phyloP scores from a whole-genome alignment of 805 yeast species.

The Huiozyma naganishii region DNA sequence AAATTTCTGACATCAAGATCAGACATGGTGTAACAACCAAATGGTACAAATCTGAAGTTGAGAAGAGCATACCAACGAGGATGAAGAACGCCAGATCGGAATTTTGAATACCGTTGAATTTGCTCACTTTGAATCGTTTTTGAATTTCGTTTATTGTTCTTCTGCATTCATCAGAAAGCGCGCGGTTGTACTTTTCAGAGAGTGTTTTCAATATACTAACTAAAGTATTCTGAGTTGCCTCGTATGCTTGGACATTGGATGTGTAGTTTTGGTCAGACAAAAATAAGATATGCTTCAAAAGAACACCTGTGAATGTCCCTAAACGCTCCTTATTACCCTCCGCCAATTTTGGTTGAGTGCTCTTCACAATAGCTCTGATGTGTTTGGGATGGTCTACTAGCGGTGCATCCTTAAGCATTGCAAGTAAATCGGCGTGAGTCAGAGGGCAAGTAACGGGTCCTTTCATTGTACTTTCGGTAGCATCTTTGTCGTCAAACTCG shows the following conservation, averaged over 20 bases:
- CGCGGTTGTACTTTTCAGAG: conserved; percentile 54
- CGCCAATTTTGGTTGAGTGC: conserved; percentile 67
- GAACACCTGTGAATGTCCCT: conserved; percentile 48
- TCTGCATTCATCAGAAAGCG: conserved; percentile 54
- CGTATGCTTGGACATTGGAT: conserved; percentile 27
- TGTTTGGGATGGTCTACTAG: conserved; percentile 35
- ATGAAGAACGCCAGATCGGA: conserved; percentile 57
- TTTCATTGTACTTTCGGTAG: conserved; percentile 23
- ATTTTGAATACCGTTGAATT: conserved; percentile 31
- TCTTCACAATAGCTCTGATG: conserved; percentile 45
- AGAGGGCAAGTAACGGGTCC: conserved; percentile 35
- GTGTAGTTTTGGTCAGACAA: conserved; percentile 33
- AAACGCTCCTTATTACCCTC: conserved; percentile 72
- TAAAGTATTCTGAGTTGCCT: conserved; percentile 33
- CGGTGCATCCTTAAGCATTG: conserved; percentile 27
- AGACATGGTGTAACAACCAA: conserved; percentile 77
- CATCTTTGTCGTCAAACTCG: conserved; percentile 25
- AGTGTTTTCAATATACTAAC: conserved; percentile 41
- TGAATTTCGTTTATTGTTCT: conserved; percentile 45
- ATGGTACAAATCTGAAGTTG: conserved; percentile 95
- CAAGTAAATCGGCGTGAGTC: conserved; percentile 34
- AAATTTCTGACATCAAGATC: conserved; percentile 58
- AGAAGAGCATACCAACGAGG: conserved; percentile 66
- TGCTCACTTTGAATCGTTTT: conserved; percentile 33
- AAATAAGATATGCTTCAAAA: conserved; percentile 51